Conservation (phyloP, 345 rosid genomes). For the Gossypium rotundifolium region DNA sequence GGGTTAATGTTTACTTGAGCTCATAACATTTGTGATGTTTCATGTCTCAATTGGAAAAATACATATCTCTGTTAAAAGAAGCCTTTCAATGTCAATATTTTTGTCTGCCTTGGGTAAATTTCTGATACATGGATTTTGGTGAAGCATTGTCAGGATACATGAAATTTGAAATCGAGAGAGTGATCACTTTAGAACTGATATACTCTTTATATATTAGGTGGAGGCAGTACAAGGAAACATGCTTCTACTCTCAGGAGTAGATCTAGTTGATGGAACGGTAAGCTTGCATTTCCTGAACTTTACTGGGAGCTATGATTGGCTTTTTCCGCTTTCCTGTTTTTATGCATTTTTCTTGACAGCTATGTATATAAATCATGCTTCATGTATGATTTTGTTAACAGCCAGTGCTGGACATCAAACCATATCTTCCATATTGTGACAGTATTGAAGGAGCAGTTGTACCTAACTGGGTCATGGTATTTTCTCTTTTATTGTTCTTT, state of each 20-base stretch:
- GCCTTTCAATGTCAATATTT: not conserved
- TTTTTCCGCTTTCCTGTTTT: not conserved
- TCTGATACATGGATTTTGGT: not conserved
- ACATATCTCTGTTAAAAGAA: not conserved
- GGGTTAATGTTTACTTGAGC: no score
- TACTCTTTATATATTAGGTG: constrained; percentile 36
- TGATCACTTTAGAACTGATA: not conserved
- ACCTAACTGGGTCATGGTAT: constrained; percentile 83
- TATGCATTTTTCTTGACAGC: not conserved
- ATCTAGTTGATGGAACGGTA: constrained; percentile 96
- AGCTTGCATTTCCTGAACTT: constrained; percentile 19
- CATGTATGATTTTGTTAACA: constrained; percentile 16
- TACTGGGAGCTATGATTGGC: not conserved
- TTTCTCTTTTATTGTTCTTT: constrained; percentile 11
- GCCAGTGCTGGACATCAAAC: constrained; percentile 89
- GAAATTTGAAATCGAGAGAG: not conserved
- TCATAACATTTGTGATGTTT: no score
- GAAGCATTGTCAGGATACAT: not conserved
- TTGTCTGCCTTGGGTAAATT: not conserved
- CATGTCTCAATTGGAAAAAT: no score
- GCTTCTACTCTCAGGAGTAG: constrained; percentile 81
- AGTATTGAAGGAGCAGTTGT: constrained; percentile 60
- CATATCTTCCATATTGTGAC: constrained; percentile 85
- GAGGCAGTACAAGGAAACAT: constrained; percentile 65
- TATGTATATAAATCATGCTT: constrained; percentile 4